Conservation (phyloP, 2,329 filamentous ascomycete species). For the Pseudogymnoascus sp. region DNA sequence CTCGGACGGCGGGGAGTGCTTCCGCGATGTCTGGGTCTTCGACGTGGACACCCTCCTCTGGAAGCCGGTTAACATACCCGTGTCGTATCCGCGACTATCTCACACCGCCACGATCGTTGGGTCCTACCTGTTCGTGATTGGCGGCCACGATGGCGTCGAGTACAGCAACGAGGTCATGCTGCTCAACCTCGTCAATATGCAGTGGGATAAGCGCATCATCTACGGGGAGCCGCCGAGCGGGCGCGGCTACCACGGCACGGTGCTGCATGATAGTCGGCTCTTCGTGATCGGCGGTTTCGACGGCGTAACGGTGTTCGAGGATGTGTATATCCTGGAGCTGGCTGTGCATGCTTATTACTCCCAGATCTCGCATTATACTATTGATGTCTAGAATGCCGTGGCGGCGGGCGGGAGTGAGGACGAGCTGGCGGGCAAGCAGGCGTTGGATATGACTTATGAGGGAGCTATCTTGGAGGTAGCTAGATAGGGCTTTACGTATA, state of each 20-base stretch:
- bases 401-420: neutral
- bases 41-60: constrained; percentile 57
- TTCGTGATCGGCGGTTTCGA: constrained; percentile 62
- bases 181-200: constrained; percentile 64
- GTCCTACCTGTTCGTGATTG: constrained; percentile 62
- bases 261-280: constrained; percentile 58
- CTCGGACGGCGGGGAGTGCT: constrained; percentile 64
- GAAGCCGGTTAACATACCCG: constrained; percentile 50
- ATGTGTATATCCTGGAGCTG: constrained; percentile 60
- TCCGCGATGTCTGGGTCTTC: constrained; percentile 67
- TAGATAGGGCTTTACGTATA: constrained; percentile 1
- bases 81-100: constrained; percentile 55
- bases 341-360: constrained; percentile 66
- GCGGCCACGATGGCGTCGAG: constrained; percentile 62
- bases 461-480: neutral
- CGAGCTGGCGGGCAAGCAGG: neutral
- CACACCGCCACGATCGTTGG: constrained; percentile 64
- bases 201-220: constrained; percentile 60
- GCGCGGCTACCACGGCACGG: constrained; percentile 59
- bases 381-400: constrained; percentile 46
- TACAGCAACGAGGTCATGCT: constrained; percentile 63
- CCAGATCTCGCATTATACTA: constrained; percentile 65
- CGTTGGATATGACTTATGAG: constrained; percentile 8
- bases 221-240: constrained; percentile 57
- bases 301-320: constrained; percentile 59